These are phyloP conservation scores for Rhizopus microsporus DNA, from an alignment of 371 early-diverging fungal species.

Conservation along the genomic window DNA sequence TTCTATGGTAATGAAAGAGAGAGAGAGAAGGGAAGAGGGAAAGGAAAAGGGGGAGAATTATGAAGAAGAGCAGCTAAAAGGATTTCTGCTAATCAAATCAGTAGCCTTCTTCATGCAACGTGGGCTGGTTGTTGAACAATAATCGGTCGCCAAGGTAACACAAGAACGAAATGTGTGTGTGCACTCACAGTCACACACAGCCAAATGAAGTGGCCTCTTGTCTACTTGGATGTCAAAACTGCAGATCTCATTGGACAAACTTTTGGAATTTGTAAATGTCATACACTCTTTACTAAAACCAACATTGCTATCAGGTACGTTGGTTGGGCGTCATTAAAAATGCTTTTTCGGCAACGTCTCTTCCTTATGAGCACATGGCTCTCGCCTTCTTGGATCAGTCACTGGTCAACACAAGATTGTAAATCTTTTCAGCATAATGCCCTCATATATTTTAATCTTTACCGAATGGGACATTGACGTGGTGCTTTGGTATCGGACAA, in stretches of 20 bases:
- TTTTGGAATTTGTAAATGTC: too few species aligned
- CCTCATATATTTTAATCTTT: too few species aligned
- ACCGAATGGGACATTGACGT: too few species aligned
- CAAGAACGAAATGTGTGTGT: neutral
- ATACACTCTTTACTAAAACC: neutral
- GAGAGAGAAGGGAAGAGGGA: neutral
- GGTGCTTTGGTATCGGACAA: too few species aligned
- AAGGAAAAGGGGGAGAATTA: neutral
- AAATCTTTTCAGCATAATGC: too few species aligned
- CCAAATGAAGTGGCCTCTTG: neutral
- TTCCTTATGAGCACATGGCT: too few species aligned
- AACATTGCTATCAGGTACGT: too few species aligned
- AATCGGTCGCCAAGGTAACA: neutral
- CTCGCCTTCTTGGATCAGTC: too few species aligned
- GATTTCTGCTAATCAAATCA: conserved; percentile 1
- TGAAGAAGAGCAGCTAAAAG: neutral
- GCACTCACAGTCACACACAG: neutral
- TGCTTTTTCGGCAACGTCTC: too few species aligned
- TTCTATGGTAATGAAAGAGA: neutral
- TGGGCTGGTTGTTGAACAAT: conserved; percentile 5
- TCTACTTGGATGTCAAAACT: neutral
- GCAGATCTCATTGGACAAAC: neutral
- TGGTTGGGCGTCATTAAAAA: too few species aligned
- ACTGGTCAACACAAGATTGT: too few species aligned
- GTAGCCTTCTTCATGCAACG: conserved; percentile 6